Percentiles rank a stretch among this genome's conserved stretches.
phyloP scores from a whole-genome alignment of 768 basidiomycete genomes.

The Pisolithus marmoratus region DNA sequence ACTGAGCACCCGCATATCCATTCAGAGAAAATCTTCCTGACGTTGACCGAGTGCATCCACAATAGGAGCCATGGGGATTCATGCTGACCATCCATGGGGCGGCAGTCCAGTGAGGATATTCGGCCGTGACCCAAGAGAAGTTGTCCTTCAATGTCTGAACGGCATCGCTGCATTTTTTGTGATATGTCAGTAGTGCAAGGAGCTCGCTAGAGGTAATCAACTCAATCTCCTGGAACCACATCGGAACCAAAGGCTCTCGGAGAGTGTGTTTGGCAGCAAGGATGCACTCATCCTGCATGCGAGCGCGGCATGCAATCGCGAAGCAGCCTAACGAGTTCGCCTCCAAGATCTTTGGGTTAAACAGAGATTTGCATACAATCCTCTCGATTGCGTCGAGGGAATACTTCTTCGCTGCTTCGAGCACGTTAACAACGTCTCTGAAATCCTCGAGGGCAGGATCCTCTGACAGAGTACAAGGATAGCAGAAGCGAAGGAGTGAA shows the following conservation, averaged over 20 bases:
- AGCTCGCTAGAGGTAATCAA: slow-evolving; percentile 22
- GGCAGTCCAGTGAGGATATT: not conserved
- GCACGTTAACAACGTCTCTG: slow-evolving; percentile 4
- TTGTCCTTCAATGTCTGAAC: slow-evolving; percentile 4
- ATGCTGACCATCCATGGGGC: not conserved
- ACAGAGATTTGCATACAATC: slow-evolving; percentile 15
- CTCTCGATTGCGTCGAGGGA: slow-evolving; percentile 13
- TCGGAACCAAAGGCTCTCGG: slow-evolving; percentile 14
- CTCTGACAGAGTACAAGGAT: slow-evolving; percentile 8
- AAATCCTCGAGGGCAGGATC: slow-evolving; percentile 13
- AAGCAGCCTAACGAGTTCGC: slow-evolving; percentile 25
- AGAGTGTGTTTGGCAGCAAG: slow-evolving; percentile 26
- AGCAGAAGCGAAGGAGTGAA: no score
- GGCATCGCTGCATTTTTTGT: slow-evolving; percentile 10
- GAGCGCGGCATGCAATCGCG: slow-evolving; percentile 25
- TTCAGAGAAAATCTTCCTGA: not conserved
- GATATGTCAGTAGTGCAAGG: slow-evolving; percentile 19
- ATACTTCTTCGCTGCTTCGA: slow-evolving; percentile 13
- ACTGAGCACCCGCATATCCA: not conserved
- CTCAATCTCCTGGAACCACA: slow-evolving; percentile 21
- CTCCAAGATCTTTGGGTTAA: slow-evolving; percentile 11
- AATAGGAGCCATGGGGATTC: not conserved
- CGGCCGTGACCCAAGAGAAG: slow-evolving; percentile 10
- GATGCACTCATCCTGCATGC: slow-evolving; percentile 15
- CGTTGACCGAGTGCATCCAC: not conserved